phyloP scores from a whole-genome alignment of 2,329 filamentous ascomycete genomes.

The Aspergillus luchuensis region DNA sequence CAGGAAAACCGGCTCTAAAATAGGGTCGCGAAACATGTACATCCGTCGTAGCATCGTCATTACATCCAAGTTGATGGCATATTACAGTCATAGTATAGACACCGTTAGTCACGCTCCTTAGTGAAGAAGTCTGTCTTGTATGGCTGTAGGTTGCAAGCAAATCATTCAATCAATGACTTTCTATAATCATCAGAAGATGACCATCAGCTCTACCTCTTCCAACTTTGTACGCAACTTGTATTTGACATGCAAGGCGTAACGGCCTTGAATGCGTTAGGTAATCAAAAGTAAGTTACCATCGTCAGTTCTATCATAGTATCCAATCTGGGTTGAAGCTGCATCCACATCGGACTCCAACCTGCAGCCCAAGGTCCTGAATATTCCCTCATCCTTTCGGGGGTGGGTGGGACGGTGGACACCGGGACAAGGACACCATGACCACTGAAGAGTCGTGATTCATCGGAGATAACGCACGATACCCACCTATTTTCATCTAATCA shows the following conservation, averaged over 20 bases:
- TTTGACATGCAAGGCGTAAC: background rate
- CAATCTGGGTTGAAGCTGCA: background rate
- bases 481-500: conserved; percentile 30
- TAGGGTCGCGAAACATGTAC: background rate
- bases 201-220: background rate
- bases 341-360: background rate
- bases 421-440: conserved; percentile 8
- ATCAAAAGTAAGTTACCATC: background rate
- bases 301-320: background rate
- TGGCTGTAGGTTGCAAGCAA: background rate
- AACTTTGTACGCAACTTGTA: background rate
- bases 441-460: conserved; percentile 15
- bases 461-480: conserved; percentile 23
- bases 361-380: conserved; percentile 5
- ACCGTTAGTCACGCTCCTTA: background rate
- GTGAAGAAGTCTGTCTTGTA: background rate
- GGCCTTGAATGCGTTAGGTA: background rate
- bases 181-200: background rate
- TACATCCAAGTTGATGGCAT: too few species aligned
- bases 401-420: conserved; percentile 13
- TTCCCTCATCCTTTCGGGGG: conserved; percentile 4
- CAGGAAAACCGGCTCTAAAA: too few species aligned
- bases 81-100: too few species aligned
- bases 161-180: background rate
- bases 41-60: too few species aligned